Conservation (phyloP, 2,329 filamentous ascomycete species). For the Colletotrichum tamarilloi region DNA sequence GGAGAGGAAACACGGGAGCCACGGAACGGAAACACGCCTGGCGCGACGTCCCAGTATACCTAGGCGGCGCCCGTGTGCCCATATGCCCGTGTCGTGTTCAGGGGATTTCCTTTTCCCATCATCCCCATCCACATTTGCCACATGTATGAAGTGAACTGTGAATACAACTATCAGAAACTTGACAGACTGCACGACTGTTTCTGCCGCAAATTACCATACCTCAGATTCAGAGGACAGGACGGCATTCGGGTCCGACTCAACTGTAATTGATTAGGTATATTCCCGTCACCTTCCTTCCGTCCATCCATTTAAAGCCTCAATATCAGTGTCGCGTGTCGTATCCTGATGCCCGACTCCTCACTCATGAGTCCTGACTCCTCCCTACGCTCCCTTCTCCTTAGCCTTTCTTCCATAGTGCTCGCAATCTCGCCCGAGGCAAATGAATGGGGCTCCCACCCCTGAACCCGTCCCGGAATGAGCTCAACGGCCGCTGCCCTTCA, state of each 20-base stretch:
- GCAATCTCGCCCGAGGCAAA: neutral
- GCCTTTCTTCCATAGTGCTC: neutral
- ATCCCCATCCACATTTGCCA: neutral
- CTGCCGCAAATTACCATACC: no score
- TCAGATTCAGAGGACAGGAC: neutral
- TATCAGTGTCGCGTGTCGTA: no score
- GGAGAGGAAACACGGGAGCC: conserved; percentile 22
- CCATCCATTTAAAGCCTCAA: neutral
- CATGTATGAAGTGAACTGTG: no score
- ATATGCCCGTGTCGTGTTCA: neutral
- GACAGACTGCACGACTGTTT: no score
- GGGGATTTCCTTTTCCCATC: conserved; percentile 2
- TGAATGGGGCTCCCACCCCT: neutral
- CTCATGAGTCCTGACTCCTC: no score
- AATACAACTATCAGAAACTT: no score
- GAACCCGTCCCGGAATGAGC: neutral
- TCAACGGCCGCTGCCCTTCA: neutral
- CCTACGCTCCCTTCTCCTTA: neutral
- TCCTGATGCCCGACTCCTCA: no score
- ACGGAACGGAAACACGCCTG: conserved; percentile 17
- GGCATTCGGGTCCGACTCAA: neutral
- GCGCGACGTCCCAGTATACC: neutral
- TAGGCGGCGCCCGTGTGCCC: neutral
- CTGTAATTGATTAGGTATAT: neutral
- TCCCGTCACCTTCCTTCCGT: neutral